Evolutionary conservation across 192 early-diverging fungal genomes (phyloP).

Genomic region (Coemansia sp.): DNA sequence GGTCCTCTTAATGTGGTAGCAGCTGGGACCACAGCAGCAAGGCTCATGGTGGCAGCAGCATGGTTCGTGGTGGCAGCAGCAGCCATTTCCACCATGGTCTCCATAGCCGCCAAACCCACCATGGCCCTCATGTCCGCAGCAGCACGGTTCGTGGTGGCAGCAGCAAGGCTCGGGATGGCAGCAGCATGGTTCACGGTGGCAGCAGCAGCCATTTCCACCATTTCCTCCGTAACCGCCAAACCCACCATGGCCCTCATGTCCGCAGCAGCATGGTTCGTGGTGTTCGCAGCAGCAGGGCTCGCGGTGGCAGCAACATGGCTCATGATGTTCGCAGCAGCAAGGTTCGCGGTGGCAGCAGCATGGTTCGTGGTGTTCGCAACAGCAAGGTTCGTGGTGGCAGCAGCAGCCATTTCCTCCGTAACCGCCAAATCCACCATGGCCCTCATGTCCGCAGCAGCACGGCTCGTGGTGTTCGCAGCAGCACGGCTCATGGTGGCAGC

Average conservation of each 20-base stretch:
- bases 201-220: conserved; percentile 14
- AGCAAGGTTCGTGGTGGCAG: conserved; percentile 16
- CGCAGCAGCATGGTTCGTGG: conserved; percentile 39
- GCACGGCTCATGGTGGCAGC: conserved; percentile 24
- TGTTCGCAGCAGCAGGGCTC: conserved; percentile 24
- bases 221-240: conserved; percentile 11
- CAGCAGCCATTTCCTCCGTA: not conserved
- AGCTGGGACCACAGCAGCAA: conserved; percentile 23
- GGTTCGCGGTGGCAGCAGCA: conserved; percentile 23
- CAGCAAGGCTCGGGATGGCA: conserved; percentile 22
- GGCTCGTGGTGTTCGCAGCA: conserved; percentile 27
- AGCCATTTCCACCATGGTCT: not conserved
- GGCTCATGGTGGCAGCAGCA: conserved; percentile 29
- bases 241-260: conserved; percentile 9
- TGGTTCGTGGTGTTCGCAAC: conserved; percentile 17
- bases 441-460: conserved; percentile 19
- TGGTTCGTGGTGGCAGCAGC: conserved; percentile 29
- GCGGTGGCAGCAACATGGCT: conserved; percentile 32
- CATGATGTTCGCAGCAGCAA: conserved; percentile 32
- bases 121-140: conserved; percentile 12
- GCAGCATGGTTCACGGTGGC: conserved; percentile 15
- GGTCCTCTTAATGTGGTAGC: conserved; percentile 45
- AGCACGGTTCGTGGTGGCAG: conserved; percentile 28
- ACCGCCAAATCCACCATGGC: not conserved
- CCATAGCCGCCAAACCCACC: no score